phyloP scores from a whole-genome alignment of 192 early-diverging fungal species.

The Thamnidium elegans region DNA sequence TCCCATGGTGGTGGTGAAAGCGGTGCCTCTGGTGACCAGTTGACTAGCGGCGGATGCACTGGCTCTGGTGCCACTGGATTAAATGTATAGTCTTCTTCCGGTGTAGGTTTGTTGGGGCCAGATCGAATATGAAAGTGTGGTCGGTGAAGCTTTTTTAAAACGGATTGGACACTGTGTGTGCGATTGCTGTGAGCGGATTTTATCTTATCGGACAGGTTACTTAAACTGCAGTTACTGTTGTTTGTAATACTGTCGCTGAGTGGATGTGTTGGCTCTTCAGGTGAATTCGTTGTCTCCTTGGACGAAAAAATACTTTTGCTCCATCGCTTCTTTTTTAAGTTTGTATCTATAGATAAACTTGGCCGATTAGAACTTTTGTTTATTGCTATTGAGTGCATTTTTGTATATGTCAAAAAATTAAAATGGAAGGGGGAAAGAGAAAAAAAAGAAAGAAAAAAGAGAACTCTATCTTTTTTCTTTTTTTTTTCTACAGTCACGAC shows the following conservation, averaged over 20 bases:
- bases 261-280: neutral
- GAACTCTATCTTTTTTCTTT: no score
- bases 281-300: neutral
- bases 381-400: neutral
- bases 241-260: neutral
- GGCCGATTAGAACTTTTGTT: neutral
- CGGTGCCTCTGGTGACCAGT: slow-evolving; percentile 10
- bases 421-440: neutral
- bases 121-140: neutral
- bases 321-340: slow-evolving; percentile 9
- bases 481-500: no score
- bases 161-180: neutral
- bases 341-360: neutral
- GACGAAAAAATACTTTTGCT: neutral
- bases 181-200: neutral
- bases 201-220: no score
- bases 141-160: slow-evolving; percentile 5
- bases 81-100: neutral
- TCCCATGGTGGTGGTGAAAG: slow-evolving; percentile 8
- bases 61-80: neutral
- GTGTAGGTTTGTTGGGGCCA: neutral
- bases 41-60: neutral
- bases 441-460: slow-evolving; percentile 1
- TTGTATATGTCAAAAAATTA: neutral
- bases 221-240: neutral